Base-by-base conservation (phyloP, 352 stramenopile genomes). In the Paralagenidium karlingii region DNA sequence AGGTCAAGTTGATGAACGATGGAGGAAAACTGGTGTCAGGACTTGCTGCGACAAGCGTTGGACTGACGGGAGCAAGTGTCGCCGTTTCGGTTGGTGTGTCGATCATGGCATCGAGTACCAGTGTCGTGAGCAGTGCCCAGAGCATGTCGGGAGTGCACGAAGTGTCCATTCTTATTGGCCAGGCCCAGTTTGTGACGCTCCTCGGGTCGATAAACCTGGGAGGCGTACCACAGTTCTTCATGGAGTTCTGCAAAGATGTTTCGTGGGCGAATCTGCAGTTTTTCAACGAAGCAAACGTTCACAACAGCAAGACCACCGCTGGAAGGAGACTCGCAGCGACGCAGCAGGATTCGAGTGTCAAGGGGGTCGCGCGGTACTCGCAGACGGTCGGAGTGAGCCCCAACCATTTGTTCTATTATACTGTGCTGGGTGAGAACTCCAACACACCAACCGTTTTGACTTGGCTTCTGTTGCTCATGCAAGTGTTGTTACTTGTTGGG, bases 231-330 rank as follows among this genome's bases (percentile, higher is more conserved):
- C 16, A 53, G 1, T 75, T 74, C 40, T 74, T 67, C 34, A 29
- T 59, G 19, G 42, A 78, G 38, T 71, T 78, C 31, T 62, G 49
- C 29, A 47, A 45, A 13, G 60, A 65, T 28, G 59, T 78, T 37
- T 51, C 55, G n/a, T 78, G 65, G 65, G 69, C 53, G 29, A 78
- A 78, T 38, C 29, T 78, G 13, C 61, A 73, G 15, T 49, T 68
- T 22, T 66, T 78, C 28, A 52, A n/a, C 53, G 15, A 43, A 28
- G 2, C 40, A 43, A 34, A 40, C 43, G 1, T 30, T 40, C 29
- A 25, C 40, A 3, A 16, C 26, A 11, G 9, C 8, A 15, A 7
- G 29, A 10, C 32, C 16, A 13, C 8, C 21, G 26, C 4, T 19
- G n/a, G n/a, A 6, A 24, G 13, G 24, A n/a, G 29, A 30, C 25